phyloP scores from a whole-genome alignment of 129 eudicot species.

The Flaveria trinervia region DNA sequence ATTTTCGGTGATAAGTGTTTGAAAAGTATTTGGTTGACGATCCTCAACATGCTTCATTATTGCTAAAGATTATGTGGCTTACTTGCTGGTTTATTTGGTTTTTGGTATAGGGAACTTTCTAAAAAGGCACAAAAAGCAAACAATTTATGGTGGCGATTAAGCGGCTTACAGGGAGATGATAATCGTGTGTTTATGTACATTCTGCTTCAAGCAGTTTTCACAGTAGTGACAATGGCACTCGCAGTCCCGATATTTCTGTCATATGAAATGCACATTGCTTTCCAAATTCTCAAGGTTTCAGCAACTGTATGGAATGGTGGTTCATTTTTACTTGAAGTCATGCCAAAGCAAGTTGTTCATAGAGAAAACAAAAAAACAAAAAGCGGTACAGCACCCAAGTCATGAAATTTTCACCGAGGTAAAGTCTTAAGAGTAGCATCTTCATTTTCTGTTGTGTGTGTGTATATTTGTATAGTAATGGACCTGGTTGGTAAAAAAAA shows the following conservation, averaged over 20 bases:
- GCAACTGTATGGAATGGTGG: slow-evolving; percentile 93
- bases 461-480: not conserved
- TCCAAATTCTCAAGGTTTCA: slow-evolving; percentile 81
- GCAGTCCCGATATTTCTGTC: slow-evolving; percentile 91
- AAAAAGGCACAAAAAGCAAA: too few relatives aligned
- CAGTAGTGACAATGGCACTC: slow-evolving; percentile 83
- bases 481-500: not conserved
- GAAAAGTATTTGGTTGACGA: too few relatives aligned
- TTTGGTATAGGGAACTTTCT: slow-evolving; percentile 41
- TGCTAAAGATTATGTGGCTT: not conserved
- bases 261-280: slow-evolving; percentile 61
- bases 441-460: not conserved
- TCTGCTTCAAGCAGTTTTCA: slow-evolving; percentile 76
- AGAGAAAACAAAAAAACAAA: slow-evolving; percentile 2
- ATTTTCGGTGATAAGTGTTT: too few relatives aligned
- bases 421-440: not conserved
- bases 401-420: not conserved
- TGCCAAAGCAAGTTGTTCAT: slow-evolving; percentile 46
- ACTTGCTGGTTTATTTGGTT: not conserved
- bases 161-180: slow-evolving; percentile 88
- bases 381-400: not conserved
- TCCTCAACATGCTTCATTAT: too few relatives aligned
- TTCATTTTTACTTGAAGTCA: slow-evolving; percentile 76
- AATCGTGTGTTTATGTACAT: slow-evolving; percentile 86
- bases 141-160: slow-evolving; percentile 84